A percentile compares a stretch with the other conserved stretches of the same genome.
These are phyloP conservation scores for Periconia macrospinosa DNA, from an alignment of 2,329 filamentous ascomycete species.

Conservation along the genomic window DNA sequence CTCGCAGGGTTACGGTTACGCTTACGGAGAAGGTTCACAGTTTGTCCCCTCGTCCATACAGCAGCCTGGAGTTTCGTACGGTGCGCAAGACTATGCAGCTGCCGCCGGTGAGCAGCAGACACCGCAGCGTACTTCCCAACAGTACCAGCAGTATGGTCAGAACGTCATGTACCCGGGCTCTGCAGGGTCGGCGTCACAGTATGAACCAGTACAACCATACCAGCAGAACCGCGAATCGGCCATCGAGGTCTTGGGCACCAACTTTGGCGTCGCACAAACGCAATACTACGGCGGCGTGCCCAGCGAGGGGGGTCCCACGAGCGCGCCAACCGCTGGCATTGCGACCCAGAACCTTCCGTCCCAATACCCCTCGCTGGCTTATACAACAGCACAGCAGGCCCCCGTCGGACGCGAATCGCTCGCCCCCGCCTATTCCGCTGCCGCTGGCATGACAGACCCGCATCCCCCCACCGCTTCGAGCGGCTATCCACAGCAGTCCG, in stretches of 20 bases:
- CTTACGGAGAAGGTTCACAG: slow-evolving; percentile 57
- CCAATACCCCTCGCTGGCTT: slow-evolving; percentile 59
- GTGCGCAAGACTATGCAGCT: slow-evolving; percentile 64
- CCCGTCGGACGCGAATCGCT: slow-evolving; percentile 56
- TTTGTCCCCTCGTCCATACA: slow-evolving; percentile 59
- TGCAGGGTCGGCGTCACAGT: slow-evolving; percentile 60
- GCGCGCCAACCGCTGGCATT: slow-evolving; percentile 60
- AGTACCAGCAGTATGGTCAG: slow-evolving; percentile 59
- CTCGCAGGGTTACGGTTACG: slow-evolving; percentile 52
- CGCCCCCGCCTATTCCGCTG: slow-evolving; percentile 53
- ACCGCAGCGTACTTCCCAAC: slow-evolving; percentile 55
- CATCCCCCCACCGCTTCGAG: slow-evolving; percentile 46
- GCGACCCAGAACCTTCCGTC: slow-evolving; percentile 67
- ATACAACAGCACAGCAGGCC: slow-evolving; percentile 65
- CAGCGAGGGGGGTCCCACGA: slow-evolving; percentile 62
- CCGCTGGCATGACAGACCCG: slow-evolving; percentile 54
- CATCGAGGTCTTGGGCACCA: slow-evolving; percentile 73
- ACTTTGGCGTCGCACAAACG: slow-evolving; percentile 68
- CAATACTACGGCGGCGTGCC: slow-evolving; percentile 67
- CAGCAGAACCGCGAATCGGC: slow-evolving; percentile 68
- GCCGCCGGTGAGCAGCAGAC: slow-evolving; percentile 44
- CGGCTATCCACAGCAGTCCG: slow-evolving; percentile 36
- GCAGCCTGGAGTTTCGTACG: slow-evolving; percentile 61
- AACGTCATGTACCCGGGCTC: slow-evolving; percentile 70
- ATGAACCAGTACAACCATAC: slow-evolving; percentile 77